These are phyloP conservation scores for Pichia thaimueangensis DNA, from an alignment of 805 yeast genomes.

Conservation along the genomic window DNA sequence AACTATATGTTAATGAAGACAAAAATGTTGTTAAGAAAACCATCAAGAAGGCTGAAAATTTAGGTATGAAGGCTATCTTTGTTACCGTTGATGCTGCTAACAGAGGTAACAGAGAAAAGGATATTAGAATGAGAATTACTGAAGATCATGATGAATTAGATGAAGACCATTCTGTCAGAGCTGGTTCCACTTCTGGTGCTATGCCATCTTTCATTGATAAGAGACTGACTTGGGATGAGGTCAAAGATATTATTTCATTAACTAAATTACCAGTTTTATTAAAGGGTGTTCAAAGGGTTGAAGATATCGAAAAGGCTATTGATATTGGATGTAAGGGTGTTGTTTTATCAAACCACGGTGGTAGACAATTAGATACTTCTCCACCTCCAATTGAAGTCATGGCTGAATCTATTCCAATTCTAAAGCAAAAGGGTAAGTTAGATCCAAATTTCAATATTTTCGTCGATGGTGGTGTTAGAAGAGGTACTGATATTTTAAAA, in stretches of 20 bases:
- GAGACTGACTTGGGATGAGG: constrained; percentile 57
- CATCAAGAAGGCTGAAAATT: constrained; percentile 17
- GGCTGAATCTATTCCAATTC: constrained; percentile 56
- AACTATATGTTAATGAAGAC: constrained; percentile 71
- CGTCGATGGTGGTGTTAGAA: constrained; percentile 71
- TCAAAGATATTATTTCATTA: constrained; percentile 45
- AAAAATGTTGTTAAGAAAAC: constrained; percentile 32
- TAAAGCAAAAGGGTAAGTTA: constrained; percentile 38
- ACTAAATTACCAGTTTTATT: constrained; percentile 63
- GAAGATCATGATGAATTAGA: constrained; percentile 42
- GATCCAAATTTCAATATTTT: constrained; percentile 53
- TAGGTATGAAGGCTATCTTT: constrained; percentile 63
- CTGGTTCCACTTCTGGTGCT: constrained; percentile 82
- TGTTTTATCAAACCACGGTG: constrained; percentile 83
- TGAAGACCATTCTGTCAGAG: constrained; percentile 46
- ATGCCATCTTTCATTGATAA: constrained; percentile 78
- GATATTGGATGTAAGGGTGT: constrained; percentile 69
- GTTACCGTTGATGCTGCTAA: constrained; percentile 92
- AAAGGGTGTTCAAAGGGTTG: constrained; percentile 80
- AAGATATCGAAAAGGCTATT: constrained; percentile 68
- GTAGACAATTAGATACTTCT: constrained; percentile 77
- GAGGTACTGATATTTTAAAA: constrained; percentile 69
- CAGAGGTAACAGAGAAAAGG: constrained; percentile 81
- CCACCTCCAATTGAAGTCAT: constrained; percentile 68
- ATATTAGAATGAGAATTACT: constrained; percentile 25